Percentiles rank a stretch among this genome's conserved stretches.
phyloP scores from a whole-genome alignment of 768 basidiomycete genomes.

The Sarcodon aspratus region DNA sequence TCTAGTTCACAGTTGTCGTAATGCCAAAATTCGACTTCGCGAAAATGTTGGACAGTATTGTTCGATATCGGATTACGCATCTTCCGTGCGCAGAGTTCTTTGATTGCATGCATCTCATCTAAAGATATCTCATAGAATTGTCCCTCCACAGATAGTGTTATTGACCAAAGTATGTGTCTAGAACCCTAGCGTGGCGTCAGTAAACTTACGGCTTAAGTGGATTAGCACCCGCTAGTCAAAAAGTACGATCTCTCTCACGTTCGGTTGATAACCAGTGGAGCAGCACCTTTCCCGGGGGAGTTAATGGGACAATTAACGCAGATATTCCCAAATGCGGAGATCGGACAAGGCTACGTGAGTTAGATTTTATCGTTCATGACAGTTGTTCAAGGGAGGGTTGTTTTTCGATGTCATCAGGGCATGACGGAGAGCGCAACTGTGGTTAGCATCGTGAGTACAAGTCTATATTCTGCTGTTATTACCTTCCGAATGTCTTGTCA shows the following conservation, averaged over 20 bases:
- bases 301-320: slow-evolving; percentile 28
- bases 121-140: slow-evolving; percentile 8
- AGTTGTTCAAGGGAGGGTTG: no score
- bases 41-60: slow-evolving; percentile 20
- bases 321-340: slow-evolving; percentile 39
- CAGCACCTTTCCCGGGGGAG: slow-evolving; percentile 23
- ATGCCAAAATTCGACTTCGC: slow-evolving; percentile 21
- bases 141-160: slow-evolving; percentile 20
- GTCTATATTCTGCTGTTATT: no score
- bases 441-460: slow-evolving; percentile 32
- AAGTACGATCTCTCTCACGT: slow-evolving; percentile 20
- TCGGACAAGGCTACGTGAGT: slow-evolving; percentile 48
- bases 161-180: slow-evolving; percentile 17
- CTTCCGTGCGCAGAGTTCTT: slow-evolving; percentile 13
- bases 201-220: neutral
- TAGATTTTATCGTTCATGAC: neutral
- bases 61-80: slow-evolving; percentile 19
- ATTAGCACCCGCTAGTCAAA: slow-evolving; percentile 18
- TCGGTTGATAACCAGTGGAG: slow-evolving; percentile 17
- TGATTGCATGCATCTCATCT: neutral
- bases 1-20: slow-evolving; percentile 19
- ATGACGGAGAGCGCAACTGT: slow-evolving; percentile 59
- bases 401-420: slow-evolving; percentile 23
- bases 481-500: no score
- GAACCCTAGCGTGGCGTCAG: neutral